These are phyloP conservation scores for Cyberlindnera nakhonratchasimensis DNA, from an alignment of 805 yeast species.

Conservation along the genomic window DNA sequence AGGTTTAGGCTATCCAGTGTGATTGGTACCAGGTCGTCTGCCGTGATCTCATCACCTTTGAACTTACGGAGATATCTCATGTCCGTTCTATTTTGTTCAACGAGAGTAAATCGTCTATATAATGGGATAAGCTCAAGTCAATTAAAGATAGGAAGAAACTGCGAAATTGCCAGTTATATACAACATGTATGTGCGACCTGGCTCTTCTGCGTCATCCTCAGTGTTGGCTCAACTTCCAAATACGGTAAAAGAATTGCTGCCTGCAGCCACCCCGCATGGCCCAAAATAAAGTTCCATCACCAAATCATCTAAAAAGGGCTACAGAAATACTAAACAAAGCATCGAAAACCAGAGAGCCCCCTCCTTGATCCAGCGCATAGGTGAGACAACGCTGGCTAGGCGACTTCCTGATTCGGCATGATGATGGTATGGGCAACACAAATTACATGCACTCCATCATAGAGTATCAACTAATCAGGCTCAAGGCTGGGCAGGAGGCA, in stretches of 20 bases:
- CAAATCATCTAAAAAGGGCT: too few relatives aligned
- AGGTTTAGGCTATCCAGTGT: slow-evolving; percentile 3
- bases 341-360: too few relatives aligned
- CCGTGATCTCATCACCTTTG: slow-evolving; percentile 22
- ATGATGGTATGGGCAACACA: slow-evolving; percentile 1
- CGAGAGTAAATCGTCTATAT: too few relatives aligned
- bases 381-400: slow-evolving; percentile 1
- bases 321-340: too few relatives aligned
- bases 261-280: background rate
- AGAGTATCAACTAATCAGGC: background rate
- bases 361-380: too few relatives aligned
- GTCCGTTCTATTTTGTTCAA: too few relatives aligned
- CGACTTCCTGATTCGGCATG: slow-evolving; percentile 1
- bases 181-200: background rate
- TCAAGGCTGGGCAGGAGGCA: background rate
- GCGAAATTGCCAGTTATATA: too few relatives aligned
- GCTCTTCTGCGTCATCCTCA: background rate
- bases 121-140: too few relatives aligned
- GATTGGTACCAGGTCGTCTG: slow-evolving; percentile 12
- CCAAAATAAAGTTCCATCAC: too few relatives aligned
- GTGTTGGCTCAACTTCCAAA: slow-evolving; percentile 1
- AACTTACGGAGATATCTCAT: slow-evolving; percentile 24
- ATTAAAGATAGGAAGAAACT: too few relatives aligned
- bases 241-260: background rate
- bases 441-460: too few relatives aligned